Evolutionary conservation across 441 rosid genomes (phyloP).

Genomic region (Flueggea neowawraea): DNA sequence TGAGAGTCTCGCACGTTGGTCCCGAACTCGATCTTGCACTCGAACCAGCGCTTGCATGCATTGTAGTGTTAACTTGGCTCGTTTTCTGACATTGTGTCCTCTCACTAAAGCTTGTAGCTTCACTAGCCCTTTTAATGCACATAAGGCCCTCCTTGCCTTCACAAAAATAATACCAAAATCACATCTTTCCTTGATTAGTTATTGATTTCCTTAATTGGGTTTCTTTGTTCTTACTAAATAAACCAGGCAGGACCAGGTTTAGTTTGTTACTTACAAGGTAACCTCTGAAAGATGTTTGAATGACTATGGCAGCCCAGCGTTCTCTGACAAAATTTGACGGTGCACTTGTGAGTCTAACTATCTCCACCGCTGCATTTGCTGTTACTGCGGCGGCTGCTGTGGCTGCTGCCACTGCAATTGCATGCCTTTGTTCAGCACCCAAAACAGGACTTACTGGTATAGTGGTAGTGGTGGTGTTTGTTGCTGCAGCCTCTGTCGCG

Average conservation of each 20-base stretch:
- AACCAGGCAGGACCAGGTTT: too few species aligned
- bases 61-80: slow-evolving; percentile 42
- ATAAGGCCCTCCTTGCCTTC: slow-evolving; percentile 59
- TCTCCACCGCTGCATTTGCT: slow-evolving; percentile 37
- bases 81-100: slow-evolving; percentile 57
- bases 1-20: slow-evolving; percentile 51
- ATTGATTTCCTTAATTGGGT: too few species aligned
- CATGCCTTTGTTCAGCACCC: slow-evolving; percentile 39
- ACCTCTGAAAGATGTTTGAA: slow-evolving; percentile 92
- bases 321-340: slow-evolving; percentile 31
- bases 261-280: slow-evolving; percentile 49
- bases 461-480: background rate
- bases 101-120: slow-evolving; percentile 68
- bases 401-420: slow-evolving; percentile 37
- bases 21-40: slow-evolving; percentile 45
- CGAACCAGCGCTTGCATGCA: slow-evolving; percentile 58
- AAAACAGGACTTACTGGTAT: slow-evolving; percentile 21
- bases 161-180: background rate
- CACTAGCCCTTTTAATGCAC: slow-evolving; percentile 60
- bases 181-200: background rate
- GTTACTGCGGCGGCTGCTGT: slow-evolving; percentile 42
- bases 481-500: background rate
- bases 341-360: slow-evolving; percentile 39
- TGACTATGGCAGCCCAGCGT: slow-evolving; percentile 50
- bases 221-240: too few species aligned